These are phyloP conservation scores for Tubosaeta sp. DNA, from an alignment of 768 basidiomycete genomes.

Conservation along the genomic window DNA sequence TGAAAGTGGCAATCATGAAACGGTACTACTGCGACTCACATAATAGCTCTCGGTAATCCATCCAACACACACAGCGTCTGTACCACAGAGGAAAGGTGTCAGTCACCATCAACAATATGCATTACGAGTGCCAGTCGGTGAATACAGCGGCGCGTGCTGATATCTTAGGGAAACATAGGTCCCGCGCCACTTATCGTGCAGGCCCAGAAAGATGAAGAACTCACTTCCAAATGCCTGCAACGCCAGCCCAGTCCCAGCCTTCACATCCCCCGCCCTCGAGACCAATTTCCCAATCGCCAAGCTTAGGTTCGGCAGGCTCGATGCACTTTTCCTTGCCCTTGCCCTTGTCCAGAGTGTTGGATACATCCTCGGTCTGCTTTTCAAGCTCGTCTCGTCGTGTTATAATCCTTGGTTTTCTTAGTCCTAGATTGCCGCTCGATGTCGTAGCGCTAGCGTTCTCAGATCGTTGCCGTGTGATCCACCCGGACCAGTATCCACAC, in stretches of 20 bases:
- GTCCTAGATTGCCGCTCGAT: neutral
- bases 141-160: neutral
- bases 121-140: neutral
- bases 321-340: constrained; percentile 14
- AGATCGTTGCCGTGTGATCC: constrained; percentile 12
- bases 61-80: constrained; percentile 56
- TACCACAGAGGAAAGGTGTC: neutral
- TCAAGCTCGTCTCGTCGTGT: constrained; percentile 10
- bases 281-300: constrained; percentile 22
- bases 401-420: constrained; percentile 17
- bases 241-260: constrained; percentile 62
- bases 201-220: constrained; percentile 11
- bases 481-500: constrained; percentile 38
- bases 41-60: constrained; percentile 53
- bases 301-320: neutral
- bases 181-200: neutral
- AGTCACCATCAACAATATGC: neutral
- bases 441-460: neutral
- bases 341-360: constrained; percentile 7
- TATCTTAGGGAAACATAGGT: neutral
- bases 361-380: neutral
- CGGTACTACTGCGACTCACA: constrained; percentile 33
- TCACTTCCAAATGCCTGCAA: constrained; percentile 50
- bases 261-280: constrained; percentile 23
- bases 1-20: neutral